Evolutionary conservation across 2,329 filamentous ascomycete genomes (phyloP).

Genomic region (Colletotrichum tanaceti): DNA sequence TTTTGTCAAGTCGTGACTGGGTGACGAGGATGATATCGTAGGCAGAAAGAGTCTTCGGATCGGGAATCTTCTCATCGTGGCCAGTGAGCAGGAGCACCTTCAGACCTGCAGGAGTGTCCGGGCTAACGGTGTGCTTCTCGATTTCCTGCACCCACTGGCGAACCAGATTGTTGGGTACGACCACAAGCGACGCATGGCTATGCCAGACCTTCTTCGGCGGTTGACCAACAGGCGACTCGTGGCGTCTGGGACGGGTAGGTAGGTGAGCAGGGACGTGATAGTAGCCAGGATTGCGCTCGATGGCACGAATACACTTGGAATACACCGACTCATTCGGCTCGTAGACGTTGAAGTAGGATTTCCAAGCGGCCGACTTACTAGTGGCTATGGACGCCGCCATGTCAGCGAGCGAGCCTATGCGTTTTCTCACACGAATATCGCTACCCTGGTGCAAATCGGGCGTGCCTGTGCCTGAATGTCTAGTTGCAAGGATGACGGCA

Average conservation of each 20-base stretch:
- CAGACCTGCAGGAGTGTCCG: slow-evolving; percentile 57
- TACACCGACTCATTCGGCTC: slow-evolving; percentile 62
- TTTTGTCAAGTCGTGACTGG: slow-evolving; percentile 75
- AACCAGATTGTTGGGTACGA: slow-evolving; percentile 86
- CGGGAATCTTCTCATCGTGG: slow-evolving; percentile 66
- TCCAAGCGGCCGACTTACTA: slow-evolving; percentile 77
- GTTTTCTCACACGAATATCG: slow-evolving; percentile 53
- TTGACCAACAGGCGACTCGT: slow-evolving; percentile 52
- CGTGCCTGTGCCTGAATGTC: slow-evolving; percentile 72
- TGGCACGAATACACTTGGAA: slow-evolving; percentile 63
- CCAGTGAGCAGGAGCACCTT: slow-evolving; percentile 71
- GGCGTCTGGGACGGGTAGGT: slow-evolving; percentile 42
- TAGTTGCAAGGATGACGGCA: slow-evolving; percentile 79
- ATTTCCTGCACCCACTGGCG: slow-evolving; percentile 89
- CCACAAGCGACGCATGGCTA: slow-evolving; percentile 77
- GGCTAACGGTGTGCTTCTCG: slow-evolving; percentile 72
- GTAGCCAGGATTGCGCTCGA: slow-evolving; percentile 67
- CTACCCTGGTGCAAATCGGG: slow-evolving; percentile 68
- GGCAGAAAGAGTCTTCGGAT: slow-evolving; percentile 65
- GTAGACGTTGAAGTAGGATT: slow-evolving; percentile 67
- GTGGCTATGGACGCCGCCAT: slow-evolving; percentile 81
- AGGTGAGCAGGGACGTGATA: slow-evolving; percentile 67
- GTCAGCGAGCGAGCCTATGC: slow-evolving; percentile 73
- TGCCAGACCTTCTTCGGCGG: slow-evolving; percentile 67
- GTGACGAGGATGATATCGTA: slow-evolving; percentile 86